Conservation (phyloP, 2,329 filamentous ascomycete species). For the Colletotrichum graminicola region DNA sequence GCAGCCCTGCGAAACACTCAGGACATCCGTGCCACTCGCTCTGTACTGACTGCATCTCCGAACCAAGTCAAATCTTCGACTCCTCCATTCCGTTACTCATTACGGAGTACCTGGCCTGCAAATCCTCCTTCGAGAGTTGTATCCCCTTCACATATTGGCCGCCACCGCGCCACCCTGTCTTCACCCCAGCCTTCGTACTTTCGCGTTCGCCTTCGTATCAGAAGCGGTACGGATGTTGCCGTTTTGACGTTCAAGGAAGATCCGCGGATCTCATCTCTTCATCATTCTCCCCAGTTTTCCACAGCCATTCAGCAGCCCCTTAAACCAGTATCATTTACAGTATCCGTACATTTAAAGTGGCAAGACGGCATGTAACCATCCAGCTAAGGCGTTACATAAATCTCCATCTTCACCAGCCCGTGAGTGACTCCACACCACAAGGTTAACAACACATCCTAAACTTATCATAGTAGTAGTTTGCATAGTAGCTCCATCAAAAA, state of each 20-base stretch:
- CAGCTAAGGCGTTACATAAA: constrained; percentile 5
- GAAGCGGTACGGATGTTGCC: background rate
- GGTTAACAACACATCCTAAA: constrained; percentile 14
- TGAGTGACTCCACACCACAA: constrained; percentile 14
- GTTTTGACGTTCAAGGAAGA: constrained; percentile 24
- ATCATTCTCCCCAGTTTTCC: background rate
- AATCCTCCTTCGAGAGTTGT: background rate
- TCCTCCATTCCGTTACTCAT: constrained; percentile 5
- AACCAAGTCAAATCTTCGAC: constrained; percentile 5
- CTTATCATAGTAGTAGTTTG: background rate
- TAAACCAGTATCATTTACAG: background rate
- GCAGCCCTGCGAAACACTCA: constrained; percentile 22
- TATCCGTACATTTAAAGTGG: constrained; percentile 20
- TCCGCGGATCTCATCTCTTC: constrained; percentile 32
- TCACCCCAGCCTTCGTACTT: background rate
- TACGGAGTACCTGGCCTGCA: constrained; percentile 20
- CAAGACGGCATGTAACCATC: constrained; percentile 32
- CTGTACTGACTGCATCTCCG: background rate
- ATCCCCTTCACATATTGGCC: background rate
- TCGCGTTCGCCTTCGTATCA: constrained; percentile 20
- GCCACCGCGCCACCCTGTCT: constrained; percentile 10
- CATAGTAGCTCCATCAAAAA: constrained; percentile 23
- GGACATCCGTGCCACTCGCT: constrained; percentile 9
- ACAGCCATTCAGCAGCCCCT: background rate
- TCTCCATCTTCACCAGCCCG: constrained; percentile 13